Percentiles rank a stretch among this genome's conserved stretches.
phyloP scores from a whole-genome alignment of 768 basidiomycete species.

The Termitomyces sp. region DNA sequence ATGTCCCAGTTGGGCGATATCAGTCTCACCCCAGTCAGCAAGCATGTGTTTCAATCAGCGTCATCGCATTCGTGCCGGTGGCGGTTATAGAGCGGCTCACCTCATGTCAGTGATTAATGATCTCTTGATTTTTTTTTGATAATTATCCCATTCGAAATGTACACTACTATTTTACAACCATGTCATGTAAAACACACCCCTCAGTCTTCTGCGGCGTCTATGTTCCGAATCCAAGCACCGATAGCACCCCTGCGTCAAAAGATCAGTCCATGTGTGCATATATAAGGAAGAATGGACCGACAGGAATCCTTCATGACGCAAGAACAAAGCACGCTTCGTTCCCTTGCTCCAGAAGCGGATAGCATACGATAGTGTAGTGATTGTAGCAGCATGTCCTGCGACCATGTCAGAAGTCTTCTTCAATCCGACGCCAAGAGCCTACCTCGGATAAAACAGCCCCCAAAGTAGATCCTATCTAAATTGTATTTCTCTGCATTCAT shows the following conservation, averaged over 20 bases:
- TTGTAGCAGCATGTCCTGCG: constrained; percentile 92
- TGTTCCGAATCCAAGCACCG: constrained; percentile 98
- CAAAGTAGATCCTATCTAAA: constrained; percentile 96
- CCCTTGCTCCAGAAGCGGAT: constrained; percentile 99
- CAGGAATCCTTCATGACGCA: constrained; percentile 98
- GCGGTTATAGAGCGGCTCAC: constrained; percentile 7
- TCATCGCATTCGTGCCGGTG: constrained; percentile 3
- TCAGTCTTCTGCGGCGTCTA: constrained; percentile 44
- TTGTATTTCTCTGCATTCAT: constrained; percentile 99
- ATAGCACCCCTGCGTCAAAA: constrained; percentile 68
- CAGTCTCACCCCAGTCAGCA: constrained; percentile 13
- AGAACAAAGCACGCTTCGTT: constrained; percentile 91
- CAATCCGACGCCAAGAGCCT: constrained; percentile 2
- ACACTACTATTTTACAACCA: constrained; percentile 12
- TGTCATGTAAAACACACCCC: not conserved
- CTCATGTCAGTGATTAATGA: not conserved
- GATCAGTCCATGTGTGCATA: constrained; percentile 11
- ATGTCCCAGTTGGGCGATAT: constrained; percentile 7
- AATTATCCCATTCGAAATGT: constrained; percentile 7
- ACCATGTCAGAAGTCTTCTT: constrained; percentile 11
- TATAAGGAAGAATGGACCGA: constrained; percentile 36
- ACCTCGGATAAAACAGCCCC: constrained; percentile 98
- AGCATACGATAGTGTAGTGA: constrained; percentile 96
- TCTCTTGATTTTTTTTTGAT: not conserved
- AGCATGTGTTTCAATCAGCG: constrained; percentile 11